Evolutionary conservation across 2,329 filamentous ascomycete species (phyloP), one percentile per base, ranked within the genome.

Genomic region (Samsoniella hepiali): DNA sequence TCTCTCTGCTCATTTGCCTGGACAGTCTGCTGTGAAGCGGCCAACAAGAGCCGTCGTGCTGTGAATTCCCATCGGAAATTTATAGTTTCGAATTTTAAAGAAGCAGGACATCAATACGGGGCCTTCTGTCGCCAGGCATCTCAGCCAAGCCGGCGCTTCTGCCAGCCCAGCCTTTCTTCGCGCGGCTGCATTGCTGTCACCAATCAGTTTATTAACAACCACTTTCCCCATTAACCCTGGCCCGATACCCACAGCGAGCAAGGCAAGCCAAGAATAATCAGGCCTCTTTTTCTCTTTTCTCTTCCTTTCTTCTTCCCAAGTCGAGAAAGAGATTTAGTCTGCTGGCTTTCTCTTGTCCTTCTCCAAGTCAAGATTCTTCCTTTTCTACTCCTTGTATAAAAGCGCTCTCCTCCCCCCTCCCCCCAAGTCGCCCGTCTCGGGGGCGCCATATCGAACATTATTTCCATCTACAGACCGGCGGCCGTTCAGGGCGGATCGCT

Each of bases 401-500:
- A 32, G 7, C 31, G 45, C 22, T 45, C 40, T 38, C 42, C 49
- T 53, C 47, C 15, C 38, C 27, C 27, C 29, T 22, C 31, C 29
- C 15, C 29, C 31, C 47, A 75, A 73, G 74, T 76, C 81, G 82
- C 82, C 83, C 81, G 76, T 73, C 44, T 50, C 76, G 81, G 81
- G 83, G 57, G 82, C 81, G 77, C 77, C 76, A 71, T 74, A 72
- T 73, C 77, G 75, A 81, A 79, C 80, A 84, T 84, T 82, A 78
- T 84, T 77, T 82, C 83, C 74, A 80, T 85, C 73, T 84, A 84
- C 80, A 82, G 76, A 77, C 81, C 84, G 81, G 85, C 83, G 83
- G 82, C 84, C 87, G 87, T 87, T 86, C 85, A 87, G 87, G 85
- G 88, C 87, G 86, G 81, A 79, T 84, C 83, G 87, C 87, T 90